These are phyloP conservation scores for Cutaneotrichosporon cavernicola DNA, from an alignment of 1,284 basidiomycete species.

Conservation along the genomic window DNA sequence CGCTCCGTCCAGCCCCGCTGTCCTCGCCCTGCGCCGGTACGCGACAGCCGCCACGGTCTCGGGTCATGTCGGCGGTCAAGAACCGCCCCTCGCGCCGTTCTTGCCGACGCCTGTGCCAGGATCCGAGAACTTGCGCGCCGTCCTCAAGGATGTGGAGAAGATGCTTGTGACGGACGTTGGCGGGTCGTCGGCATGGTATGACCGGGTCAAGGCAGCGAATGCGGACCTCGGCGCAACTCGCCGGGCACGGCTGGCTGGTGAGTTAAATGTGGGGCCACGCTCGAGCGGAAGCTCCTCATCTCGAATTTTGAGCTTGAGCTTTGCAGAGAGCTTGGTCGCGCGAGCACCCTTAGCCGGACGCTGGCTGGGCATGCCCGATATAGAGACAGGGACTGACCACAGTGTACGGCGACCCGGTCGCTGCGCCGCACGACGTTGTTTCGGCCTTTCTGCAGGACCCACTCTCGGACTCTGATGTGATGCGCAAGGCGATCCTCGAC, in stretches of 20 bases:
- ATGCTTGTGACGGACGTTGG: constrained; percentile 43
- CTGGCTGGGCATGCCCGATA: background rate
- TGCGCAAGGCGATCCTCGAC: constrained; percentile 30
- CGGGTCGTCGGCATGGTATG: constrained; percentile 39
- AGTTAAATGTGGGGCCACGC: constrained; percentile 6
- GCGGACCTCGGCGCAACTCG: constrained; percentile 25
- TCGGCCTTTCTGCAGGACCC: constrained; percentile 48
- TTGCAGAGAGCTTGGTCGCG: background rate
- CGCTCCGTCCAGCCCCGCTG: background rate
- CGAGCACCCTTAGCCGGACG: background rate
- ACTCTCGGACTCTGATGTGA: constrained; percentile 31
- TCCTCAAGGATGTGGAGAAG: constrained; percentile 4
- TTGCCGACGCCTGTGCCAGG: background rate
- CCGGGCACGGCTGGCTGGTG: constrained; percentile 37
- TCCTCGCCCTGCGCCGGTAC: background rate
- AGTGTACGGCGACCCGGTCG: constrained; percentile 44
- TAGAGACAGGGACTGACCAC: background rate
- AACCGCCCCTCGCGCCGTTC: background rate
- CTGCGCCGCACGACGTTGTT: constrained; percentile 41
- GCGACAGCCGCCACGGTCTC: constrained; percentile 2
- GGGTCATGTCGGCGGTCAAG: background rate
- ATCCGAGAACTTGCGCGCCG: background rate
- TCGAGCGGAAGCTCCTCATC: background rate
- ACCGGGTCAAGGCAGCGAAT: constrained; percentile 27
- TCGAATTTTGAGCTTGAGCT: background rate